Percentiles rank a stretch among this genome's conserved stretches.
phyloP scores from a whole-genome alignment of 78 protist species.

The Dictyostelium capitatum region DNA sequence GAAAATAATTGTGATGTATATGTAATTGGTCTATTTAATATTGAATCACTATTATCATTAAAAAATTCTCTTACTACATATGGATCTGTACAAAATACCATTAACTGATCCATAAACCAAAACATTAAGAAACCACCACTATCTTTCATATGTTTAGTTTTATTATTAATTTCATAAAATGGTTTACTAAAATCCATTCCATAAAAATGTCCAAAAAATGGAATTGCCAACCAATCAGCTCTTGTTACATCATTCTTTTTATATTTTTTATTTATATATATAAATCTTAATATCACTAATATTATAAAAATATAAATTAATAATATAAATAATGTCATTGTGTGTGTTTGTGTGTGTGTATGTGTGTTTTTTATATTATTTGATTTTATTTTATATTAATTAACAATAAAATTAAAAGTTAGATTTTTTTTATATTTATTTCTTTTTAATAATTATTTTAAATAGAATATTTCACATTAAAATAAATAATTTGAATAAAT shows the following conservation, averaged over 20 bases:
- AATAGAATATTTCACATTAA: too few species aligned
- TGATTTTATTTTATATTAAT: too few species aligned
- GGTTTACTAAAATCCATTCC: neutral
- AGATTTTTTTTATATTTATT: too few species aligned
- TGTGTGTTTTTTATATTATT: too few species aligned
- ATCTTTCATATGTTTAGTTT: neutral
- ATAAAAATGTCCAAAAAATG: constrained; percentile 7
- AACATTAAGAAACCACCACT: neutral
- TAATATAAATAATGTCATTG: too few species aligned
- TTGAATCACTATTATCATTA: constrained; percentile 22
- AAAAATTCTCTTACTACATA: constrained; percentile 27
- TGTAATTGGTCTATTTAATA: neutral
- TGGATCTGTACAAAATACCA: neutral
- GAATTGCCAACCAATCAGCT: neutral
- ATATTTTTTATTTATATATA: neutral
- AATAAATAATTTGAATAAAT: too few species aligned
- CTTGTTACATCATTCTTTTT: neutral
- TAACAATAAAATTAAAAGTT: too few species aligned
- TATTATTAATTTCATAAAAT: neutral
- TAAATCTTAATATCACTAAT: too few species aligned
- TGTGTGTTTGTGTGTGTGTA: too few species aligned
- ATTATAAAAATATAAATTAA: too few species aligned
- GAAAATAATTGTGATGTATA: neutral
- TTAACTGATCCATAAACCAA: neutral
- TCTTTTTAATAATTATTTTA: too few species aligned